Evolutionary conservation across 257 asterid species (phyloP), one percentile per base, ranked within the genome.

Genomic region (Buddleja alternifolia): DNA sequence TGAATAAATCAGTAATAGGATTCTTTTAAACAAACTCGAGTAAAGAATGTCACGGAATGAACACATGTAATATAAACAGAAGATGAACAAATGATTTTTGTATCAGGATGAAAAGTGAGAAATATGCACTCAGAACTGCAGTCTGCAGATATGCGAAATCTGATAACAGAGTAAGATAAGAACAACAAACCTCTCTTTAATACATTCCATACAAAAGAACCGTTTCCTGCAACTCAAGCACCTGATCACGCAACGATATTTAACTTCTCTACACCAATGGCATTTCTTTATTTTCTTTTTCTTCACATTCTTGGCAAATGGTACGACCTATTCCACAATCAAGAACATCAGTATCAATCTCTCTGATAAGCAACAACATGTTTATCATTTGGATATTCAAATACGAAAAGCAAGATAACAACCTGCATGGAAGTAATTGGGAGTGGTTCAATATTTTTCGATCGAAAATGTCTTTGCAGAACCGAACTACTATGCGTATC

Each of bases 391-490:
- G 34, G 5, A 29, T 29, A 29, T 5, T 29, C 3, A 29, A 29
- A 29, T n/a, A n/a, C n/a, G 16, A 39, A 73, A 46, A 24, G 58
- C 23, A 44, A 74, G 71, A 70, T 10, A 63, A 67, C 67, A 57
- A 91, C 99, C 99, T 94, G 91, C 88, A 91, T 73, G 78, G 96
- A 81, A 70, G 86, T 67, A 42, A 91, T 68, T 17, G 99, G 97
- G 39, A 78, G 70, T 3, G 95, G 93, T 77, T 91, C 99, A 16
- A 94, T 84, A 63, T 85, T 91, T 72, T 94, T 94, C 14, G 98
- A 94, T 54, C 99, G 76, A 58, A 89, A 94, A 69, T 74, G 72
- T 89, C 97, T 82, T 72, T 70, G 84, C 19, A 76, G 8, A 67
- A 71, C 61, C 10, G 73, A 75, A 67, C 54, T 60, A 7, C 67